Percentiles rank a stretch among this genome's conserved stretches.
These are phyloP conservation scores for Eucalyptus tenuipes DNA, from an alignment of 345 rosid genomes.

Conservation along the genomic window DNA sequence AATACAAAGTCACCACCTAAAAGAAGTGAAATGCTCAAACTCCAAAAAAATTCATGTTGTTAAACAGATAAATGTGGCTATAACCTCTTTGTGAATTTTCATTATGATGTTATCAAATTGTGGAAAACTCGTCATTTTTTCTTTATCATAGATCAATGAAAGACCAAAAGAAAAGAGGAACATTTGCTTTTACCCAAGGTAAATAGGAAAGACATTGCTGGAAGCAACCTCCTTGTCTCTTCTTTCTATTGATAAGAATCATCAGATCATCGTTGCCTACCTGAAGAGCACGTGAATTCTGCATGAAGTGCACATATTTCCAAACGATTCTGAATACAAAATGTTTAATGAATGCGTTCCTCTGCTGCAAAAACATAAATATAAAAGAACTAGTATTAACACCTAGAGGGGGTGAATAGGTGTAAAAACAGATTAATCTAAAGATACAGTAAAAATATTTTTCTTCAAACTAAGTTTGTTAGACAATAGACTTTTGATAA, in stretches of 20 bases:
- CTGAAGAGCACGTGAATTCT: neutral
- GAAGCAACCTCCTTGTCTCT: neutral
- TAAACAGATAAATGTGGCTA: neutral
- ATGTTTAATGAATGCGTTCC: neutral
- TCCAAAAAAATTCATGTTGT: no score
- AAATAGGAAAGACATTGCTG: neutral
- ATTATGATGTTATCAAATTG: no score
- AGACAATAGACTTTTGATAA: no score
- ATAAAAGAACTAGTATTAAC: no score
- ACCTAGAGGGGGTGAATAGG: no score
- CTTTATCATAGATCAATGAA: no score
- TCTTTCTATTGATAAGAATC: neutral
- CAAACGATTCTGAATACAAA: neutral
- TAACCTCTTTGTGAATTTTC: neutral
- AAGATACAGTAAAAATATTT: no score
- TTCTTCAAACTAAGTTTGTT: no score
- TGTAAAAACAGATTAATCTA: no score
- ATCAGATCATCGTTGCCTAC: neutral
- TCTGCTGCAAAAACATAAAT: no score
- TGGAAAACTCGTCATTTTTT: neutral
- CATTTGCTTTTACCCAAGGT: neutral
- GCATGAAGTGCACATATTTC: neutral
- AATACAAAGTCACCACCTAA: no score
- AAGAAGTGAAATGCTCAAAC: no score
- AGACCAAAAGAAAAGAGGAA: neutral